phyloP scores from a whole-genome alignment of 768 basidiomycete species.

The Tricholoma hemisulphureum region DNA sequence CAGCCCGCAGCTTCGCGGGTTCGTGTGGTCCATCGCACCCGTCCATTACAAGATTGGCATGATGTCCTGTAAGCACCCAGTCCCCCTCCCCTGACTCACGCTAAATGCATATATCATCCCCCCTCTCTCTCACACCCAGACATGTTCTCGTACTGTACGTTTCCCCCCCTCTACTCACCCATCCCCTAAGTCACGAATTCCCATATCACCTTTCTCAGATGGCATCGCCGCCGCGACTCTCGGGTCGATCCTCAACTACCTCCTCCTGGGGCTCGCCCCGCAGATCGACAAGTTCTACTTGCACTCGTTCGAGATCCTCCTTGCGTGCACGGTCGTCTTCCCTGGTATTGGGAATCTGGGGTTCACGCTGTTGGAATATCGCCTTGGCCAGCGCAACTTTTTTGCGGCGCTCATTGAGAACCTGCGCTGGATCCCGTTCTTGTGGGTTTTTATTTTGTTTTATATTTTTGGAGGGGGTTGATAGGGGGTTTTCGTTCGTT shows the following conservation, averaged over 20 bases:
- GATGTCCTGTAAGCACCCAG: constrained; percentile 59
- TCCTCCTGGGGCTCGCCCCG: constrained; percentile 68
- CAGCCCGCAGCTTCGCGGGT: constrained; percentile 67
- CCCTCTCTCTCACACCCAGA: no score
- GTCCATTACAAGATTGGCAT: constrained; percentile 81
- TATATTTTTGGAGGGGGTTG: neutral
- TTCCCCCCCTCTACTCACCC: constrained; percentile 10
- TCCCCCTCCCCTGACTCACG: no score
- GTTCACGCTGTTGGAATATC: constrained; percentile 72
- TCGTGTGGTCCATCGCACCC: constrained; percentile 74
- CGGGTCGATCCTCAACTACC: constrained; percentile 69
- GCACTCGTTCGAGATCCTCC: constrained; percentile 77
- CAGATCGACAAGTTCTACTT: constrained; percentile 73
- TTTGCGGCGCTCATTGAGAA: constrained; percentile 54
- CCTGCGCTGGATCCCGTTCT: constrained; percentile 68
- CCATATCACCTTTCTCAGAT: constrained; percentile 28
- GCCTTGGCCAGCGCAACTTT: constrained; percentile 60
- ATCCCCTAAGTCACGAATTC: constrained; percentile 9
- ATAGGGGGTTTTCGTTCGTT: constrained; percentile 2
- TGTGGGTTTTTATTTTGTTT: constrained; percentile 44
- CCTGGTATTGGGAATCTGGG: constrained; percentile 73
- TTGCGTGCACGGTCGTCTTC: constrained; percentile 78
- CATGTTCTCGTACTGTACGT: constrained; percentile 48
- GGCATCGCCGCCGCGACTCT: constrained; percentile 69
- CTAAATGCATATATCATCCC: no score